These are phyloP conservation scores for Daucus carota DNA, from an alignment of 129 eudicot species.

Conservation along the genomic window DH1_v3.0 NC_030381.2:54576501-54577000, in stretches of 20 bases:
- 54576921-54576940: neutral
- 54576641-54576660: neutral
- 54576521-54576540: slow-evolving; percentile 6
- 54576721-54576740: too few relatives aligned
- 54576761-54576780: too few relatives aligned
- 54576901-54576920: too few relatives aligned
- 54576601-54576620: neutral
- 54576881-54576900: too few relatives aligned
- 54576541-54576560: neutral
- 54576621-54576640: neutral
- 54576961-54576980: neutral
- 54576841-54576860: too few relatives aligned
- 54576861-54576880: too few relatives aligned
- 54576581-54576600: neutral
- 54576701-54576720: too few relatives aligned
- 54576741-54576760: too few relatives aligned
- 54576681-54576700: neutral
- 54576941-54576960: neutral
- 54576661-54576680: neutral
- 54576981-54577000: neutral
- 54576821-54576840: too few relatives aligned
- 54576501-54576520: slow-evolving; percentile 2
- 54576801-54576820: too few relatives aligned
- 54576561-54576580: neutral
- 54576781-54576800: too few relatives aligned